Base-by-base conservation (phyloP, 306 rosid species). In the Acacia melanoxylon region DNA sequence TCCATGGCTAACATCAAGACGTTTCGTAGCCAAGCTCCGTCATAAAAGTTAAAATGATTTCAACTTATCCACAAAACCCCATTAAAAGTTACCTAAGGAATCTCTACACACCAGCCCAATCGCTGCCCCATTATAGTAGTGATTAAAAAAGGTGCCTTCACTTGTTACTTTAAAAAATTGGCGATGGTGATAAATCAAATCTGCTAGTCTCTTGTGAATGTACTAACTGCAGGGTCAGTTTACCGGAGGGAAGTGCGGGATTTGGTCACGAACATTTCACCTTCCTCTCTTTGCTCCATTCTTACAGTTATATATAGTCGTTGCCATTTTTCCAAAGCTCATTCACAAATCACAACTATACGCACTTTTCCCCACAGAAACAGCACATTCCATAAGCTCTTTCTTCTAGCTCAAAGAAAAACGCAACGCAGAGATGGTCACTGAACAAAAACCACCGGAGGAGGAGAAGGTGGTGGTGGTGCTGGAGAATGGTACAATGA, bases 361-460 rank as follows among this genome's bases (percentile, higher is more conserved):
- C 75, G 13, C 33, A 41, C n/a, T 11, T 9, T 22, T 10, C 40
- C 5, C 68, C 68, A 5, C 13, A 8, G 17, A 27, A 72, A 45
- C 24, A 45, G 22, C 15, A 84, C 52, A 66, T 62, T 79, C 83
- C 52, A 31, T 1, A 81, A 74, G 41, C 68, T 72, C 31, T 58
- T 69, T 27, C 51, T 19, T 27, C 51, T 13, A 13, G 12, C 75
- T 42, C 51, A 14, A 17, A 22, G 12, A 20, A 20, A 19, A 31
- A 29, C 46, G 13, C 35, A 15, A 31, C 27, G 25, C 49, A 2
- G 73, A 41, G 41, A 94, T 85, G 91, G 84, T 85, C 71, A 33
- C 79, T 77, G 91, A 86, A 20, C 86, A 88, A 54, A 95, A 87
- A 74, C 71, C 78, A 75, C 16, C 85, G 49, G 87, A 81, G 58